phyloP scores from a whole-genome alignment of 345 rosid genomes.

The Citrus medica region DNA sequence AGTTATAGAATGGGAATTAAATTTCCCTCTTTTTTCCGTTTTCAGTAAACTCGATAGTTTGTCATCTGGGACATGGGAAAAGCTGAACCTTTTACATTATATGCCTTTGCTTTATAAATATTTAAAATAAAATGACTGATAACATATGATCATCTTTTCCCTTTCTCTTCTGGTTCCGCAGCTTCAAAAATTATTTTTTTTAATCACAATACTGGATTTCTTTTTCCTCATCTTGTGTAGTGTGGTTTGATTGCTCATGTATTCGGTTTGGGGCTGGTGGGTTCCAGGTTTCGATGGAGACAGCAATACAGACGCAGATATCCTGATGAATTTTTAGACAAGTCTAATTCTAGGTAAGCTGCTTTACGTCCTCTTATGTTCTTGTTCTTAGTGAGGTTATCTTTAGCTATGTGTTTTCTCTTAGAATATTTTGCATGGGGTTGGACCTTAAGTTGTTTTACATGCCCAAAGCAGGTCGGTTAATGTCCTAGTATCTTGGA shows the following conservation, averaged over 20 bases:
- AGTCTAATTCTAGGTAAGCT: conserved; percentile 68
- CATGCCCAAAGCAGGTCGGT: neutral
- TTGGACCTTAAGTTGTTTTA: neutral
- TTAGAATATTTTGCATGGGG: neutral
- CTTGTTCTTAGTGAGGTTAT: neutral
- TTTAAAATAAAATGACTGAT: neutral
- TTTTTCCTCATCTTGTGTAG: neutral
- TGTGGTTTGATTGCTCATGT: neutral
- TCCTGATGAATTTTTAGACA: conserved; percentile 92
- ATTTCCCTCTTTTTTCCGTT: too few relatives aligned
- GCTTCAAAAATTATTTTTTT: neutral
- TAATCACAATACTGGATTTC: neutral
- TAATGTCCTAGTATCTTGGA: neutral
- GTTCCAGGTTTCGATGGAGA: conserved; percentile 74
- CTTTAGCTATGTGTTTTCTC: neutral
- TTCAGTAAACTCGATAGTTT: neutral
- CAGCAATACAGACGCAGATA: conserved; percentile 82
- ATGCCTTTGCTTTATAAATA: neutral
- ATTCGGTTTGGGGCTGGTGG: conserved; percentile 8
- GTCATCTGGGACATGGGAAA: neutral
- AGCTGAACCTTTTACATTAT: neutral
- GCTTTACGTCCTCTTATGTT: neutral
- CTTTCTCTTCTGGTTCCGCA: neutral
- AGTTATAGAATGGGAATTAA: neutral
- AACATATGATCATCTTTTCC: neutral